Conservation (phyloP, 1,284 basidiomycete species). For the Fomes fomentarius region DNA sequence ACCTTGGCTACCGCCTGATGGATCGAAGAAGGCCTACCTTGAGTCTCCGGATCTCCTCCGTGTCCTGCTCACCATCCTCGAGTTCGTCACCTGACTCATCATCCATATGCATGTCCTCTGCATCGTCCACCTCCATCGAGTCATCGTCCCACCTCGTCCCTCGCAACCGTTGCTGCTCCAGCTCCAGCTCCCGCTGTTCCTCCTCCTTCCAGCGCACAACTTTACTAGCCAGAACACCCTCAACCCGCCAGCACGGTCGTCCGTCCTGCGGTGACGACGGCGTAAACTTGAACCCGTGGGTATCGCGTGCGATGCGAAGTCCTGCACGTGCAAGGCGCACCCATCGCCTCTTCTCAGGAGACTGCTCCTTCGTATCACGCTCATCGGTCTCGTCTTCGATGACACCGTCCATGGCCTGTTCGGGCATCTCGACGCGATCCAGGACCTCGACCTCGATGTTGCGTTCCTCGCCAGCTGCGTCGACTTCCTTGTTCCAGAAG, state of each 20-base stretch:
- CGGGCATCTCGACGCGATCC: slow-evolving; percentile 57
- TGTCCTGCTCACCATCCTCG: slow-evolving; percentile 65
- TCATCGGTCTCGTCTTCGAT: slow-evolving; percentile 77
- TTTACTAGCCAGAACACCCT: slow-evolving; percentile 71
- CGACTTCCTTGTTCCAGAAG: slow-evolving; percentile 71
- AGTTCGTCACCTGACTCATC: slow-evolving; percentile 54
- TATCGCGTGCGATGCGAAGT: slow-evolving; percentile 67
- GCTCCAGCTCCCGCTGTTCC: slow-evolving; percentile 62
- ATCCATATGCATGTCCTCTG: slow-evolving; percentile 39
- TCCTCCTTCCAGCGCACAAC: slow-evolving; percentile 73
- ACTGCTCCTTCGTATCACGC: slow-evolving; percentile 39
- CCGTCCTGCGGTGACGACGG: slow-evolving; percentile 41
- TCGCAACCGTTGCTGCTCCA: slow-evolving; percentile 65
- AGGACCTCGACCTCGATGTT: slow-evolving; percentile 83
- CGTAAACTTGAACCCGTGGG: slow-evolving; percentile 75
- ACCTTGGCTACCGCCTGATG: background rate
- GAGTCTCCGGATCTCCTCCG: slow-evolving; percentile 74
- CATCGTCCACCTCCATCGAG: slow-evolving; percentile 71
- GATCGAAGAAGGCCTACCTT: slow-evolving; percentile 54
- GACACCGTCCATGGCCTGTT: slow-evolving; percentile 66
- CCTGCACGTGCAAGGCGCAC: slow-evolving; percentile 75
- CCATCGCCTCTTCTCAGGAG: slow-evolving; percentile 56
- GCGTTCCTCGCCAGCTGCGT: slow-evolving; percentile 54
- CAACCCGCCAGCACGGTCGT: slow-evolving; percentile 66
- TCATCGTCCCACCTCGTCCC: slow-evolving; percentile 63